Conservation (phyloP, 2,329 filamentous ascomycete genomes). For the Scolecobasidium constrictum region DNA sequence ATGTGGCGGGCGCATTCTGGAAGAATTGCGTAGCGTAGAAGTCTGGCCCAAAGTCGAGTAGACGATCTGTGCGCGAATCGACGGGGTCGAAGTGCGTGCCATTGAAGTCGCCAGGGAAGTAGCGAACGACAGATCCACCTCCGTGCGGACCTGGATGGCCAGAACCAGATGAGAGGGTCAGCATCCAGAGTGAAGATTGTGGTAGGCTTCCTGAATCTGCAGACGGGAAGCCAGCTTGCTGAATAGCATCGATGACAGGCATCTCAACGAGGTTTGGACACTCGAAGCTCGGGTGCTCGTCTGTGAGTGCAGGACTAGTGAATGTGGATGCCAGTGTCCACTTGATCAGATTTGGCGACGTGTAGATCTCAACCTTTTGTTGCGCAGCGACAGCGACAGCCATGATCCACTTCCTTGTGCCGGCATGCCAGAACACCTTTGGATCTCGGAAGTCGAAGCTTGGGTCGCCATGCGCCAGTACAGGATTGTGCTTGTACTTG, state of each 20-base stretch:
- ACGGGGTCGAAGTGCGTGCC: not conserved
- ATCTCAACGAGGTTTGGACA: no score
- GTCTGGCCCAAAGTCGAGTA: constrained; percentile 1
- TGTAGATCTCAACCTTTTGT: not conserved
- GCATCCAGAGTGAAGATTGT: no score
- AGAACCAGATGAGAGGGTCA: not conserved
- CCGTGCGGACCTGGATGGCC: not conserved
- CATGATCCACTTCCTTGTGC: not conserved
- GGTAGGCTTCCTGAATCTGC: no score
- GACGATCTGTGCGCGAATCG: not conserved
- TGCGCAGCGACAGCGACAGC: not conserved
- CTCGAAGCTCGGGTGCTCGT: no score
- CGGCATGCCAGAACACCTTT: not conserved
- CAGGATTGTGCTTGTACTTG: not conserved
- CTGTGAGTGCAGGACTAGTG: no score
- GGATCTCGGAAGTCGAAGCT: not conserved
- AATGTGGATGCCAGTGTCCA: not conserved
- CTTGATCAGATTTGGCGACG: not conserved
- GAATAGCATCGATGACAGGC: no score
- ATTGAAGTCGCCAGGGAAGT: not conserved
- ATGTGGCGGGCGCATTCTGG: not conserved
- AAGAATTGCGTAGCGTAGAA: constrained; percentile 1
- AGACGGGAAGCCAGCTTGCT: no score
- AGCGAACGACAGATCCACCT: not conserved
- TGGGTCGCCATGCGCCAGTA: not conserved